Evolutionary conservation across 2,329 filamentous ascomycete species (phyloP).

Genomic region (Fusarium keratoplasticum): DNA sequence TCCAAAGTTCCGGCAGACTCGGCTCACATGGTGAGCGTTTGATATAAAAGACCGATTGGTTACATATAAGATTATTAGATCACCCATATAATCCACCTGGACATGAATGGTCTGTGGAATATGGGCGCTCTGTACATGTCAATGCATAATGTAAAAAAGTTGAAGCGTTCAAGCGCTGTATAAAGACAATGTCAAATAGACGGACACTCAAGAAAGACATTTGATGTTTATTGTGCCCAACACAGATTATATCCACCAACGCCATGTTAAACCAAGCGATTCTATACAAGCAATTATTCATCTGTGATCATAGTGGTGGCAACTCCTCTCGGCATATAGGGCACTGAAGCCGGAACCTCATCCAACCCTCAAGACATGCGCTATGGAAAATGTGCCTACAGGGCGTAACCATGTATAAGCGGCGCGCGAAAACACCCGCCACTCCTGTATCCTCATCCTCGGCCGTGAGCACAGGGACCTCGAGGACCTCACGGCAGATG

Average conservation of each 20-base stretch:
- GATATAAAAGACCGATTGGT: neutral
- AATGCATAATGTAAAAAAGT: neutral
- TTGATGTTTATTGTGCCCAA: neutral
- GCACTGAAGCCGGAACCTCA: conserved; percentile 92
- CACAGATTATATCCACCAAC: neutral
- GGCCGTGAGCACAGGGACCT: conserved; percentile 82
- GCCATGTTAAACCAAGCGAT: neutral
- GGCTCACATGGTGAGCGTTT: conserved; percentile 59
- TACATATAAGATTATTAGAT: neutral
- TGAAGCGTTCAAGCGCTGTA: neutral
- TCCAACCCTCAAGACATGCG: conserved; percentile 92
- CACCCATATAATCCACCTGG: neutral
- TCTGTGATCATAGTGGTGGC: conserved; percentile 75
- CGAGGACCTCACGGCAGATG: conserved; percentile 92
- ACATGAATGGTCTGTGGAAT: neutral
- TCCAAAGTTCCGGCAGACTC: conserved; percentile 58
- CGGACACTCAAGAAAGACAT: neutral
- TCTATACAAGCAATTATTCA: neutral
- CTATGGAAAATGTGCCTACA: conserved; percentile 97
- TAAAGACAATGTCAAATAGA: neutral
- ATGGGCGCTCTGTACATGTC: neutral
- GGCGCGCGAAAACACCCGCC: conserved; percentile 78
- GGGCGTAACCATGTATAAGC: conserved; percentile 96
- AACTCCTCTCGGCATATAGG: conserved; percentile 93
- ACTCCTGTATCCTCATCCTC: conserved; percentile 67